Percentiles rank a stretch among this genome's conserved stretches.
phyloP scores from a whole-genome alignment of 768 basidiomycete species.

The Leccinum boreale region DNA sequence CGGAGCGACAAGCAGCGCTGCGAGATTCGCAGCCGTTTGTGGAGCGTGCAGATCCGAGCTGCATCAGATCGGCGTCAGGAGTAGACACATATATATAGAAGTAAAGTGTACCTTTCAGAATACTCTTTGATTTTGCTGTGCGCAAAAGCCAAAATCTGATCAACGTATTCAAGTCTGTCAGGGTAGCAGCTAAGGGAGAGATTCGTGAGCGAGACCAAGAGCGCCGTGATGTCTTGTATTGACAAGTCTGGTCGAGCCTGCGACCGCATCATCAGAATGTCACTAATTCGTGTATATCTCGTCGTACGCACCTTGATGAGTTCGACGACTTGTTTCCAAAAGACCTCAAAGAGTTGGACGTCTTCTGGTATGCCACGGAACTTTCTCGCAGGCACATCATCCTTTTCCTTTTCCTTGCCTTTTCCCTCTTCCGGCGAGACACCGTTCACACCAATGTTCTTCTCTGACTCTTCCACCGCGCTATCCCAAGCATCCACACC shows the following conservation, averaged over 20 bases:
- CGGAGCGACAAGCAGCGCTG: constrained; percentile 86
- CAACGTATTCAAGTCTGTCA: constrained; percentile 94
- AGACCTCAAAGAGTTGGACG: constrained; percentile 97
- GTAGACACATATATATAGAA: constrained; percentile 26
- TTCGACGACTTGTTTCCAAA: constrained; percentile 96
- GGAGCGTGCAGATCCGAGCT: constrained; percentile 88
- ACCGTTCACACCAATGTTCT: constrained; percentile 18
- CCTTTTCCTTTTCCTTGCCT: constrained; percentile 62
- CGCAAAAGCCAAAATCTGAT: constrained; percentile 91
- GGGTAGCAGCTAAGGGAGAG: constrained; percentile 92
- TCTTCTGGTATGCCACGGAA: constrained; percentile 95
- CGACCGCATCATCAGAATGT: constrained; percentile 1
- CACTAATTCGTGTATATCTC: background rate
- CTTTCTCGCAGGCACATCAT: constrained; percentile 58
- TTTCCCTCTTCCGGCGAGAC: constrained; percentile 24
- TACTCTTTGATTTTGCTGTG: constrained; percentile 79
- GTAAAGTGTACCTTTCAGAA: constrained; percentile 59
- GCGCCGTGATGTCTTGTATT: constrained; percentile 95
- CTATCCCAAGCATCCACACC: constrained; percentile 27
- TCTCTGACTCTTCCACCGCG: constrained; percentile 21
- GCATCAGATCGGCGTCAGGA: background rate
- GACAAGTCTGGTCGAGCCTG: constrained; percentile 96
- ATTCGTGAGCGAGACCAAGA: constrained; percentile 93
- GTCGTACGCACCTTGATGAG: constrained; percentile 78
- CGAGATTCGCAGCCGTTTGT: constrained; percentile 87